A percentile compares a stretch with the other conserved stretches of the same genome.
Evolutionary conservation across 2,329 filamentous ascomycete genomes (phyloP).

Genomic region (Beauveria sp.): DNA sequence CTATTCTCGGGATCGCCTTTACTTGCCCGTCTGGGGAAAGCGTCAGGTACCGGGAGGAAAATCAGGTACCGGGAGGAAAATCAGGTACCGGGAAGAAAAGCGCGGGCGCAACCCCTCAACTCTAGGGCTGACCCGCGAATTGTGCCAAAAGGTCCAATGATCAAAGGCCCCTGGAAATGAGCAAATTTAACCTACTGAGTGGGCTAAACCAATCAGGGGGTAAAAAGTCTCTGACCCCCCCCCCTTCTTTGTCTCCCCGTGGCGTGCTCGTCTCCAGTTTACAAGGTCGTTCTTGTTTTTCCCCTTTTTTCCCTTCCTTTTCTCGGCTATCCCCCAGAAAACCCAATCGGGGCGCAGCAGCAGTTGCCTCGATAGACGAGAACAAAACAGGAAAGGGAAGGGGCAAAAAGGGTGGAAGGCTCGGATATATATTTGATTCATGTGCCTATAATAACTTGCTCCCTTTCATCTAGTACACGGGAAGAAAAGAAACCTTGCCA

Average conservation of each 20-base stretch:
- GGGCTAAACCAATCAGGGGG: slow-evolving; percentile 1
- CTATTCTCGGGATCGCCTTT: not conserved
- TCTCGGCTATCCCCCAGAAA: not conserved
- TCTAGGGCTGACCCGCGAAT: not conserved
- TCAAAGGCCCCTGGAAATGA: not conserved
- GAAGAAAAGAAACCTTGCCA: no score
- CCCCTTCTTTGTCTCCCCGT: not conserved
- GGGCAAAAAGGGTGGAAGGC: not conserved
- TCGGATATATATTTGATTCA: no score
- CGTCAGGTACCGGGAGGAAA: slow-evolving; percentile 12
- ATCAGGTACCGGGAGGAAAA: not conserved
- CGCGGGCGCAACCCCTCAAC: not conserved
- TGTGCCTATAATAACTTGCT: no score
- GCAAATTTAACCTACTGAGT: not conserved
- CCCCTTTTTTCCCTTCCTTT: not conserved
- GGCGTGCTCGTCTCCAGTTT: not conserved
- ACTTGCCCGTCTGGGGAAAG: slow-evolving; percentile 11
- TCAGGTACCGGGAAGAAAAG: no score
- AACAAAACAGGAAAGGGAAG: not conserved
- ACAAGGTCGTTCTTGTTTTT: not conserved
- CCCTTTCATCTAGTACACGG: no score
- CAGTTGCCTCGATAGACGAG: slow-evolving; percentile 2
- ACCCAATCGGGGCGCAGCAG: slow-evolving; percentile 7
- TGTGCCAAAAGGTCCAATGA: not conserved
- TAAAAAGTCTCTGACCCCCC: not conserved